These are phyloP conservation scores for Colletotrichum aenigma DNA, from an alignment of 2,329 filamentous ascomycete genomes.

Conservation along the genomic window DNA sequence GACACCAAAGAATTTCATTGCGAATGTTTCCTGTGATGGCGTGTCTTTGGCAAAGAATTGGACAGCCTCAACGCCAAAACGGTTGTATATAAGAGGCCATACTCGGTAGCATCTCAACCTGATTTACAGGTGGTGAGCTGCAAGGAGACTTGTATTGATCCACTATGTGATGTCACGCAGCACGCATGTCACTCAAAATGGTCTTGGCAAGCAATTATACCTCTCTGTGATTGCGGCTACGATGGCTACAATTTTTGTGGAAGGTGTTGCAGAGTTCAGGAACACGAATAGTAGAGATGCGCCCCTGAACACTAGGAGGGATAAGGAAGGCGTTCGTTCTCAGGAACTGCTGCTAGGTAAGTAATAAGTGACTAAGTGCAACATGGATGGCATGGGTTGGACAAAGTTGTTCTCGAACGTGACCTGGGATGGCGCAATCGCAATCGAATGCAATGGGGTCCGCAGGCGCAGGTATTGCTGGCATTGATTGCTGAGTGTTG, in stretches of 20 bases:
- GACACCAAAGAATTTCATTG: neutral
- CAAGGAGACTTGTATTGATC: neutral
- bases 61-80: fast-evolving
- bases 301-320: neutral
- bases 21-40: neutral
- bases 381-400: neutral
- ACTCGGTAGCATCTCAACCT: neutral
- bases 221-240: neutral
- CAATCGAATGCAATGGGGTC: neutral
- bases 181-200: neutral
- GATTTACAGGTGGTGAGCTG: neutral
- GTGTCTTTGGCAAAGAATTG: neutral
- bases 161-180: neutral
- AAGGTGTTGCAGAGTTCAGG: neutral
- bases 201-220: neutral
- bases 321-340: neutral
- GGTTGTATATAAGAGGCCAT: neutral
- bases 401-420: neutral
- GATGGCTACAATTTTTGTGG: neutral
- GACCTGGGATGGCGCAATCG: neutral
- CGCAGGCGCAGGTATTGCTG: neutral
- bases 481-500: neutral
- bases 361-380: neutral
- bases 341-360: neutral
- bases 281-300: neutral